Conservation (phyloP, 768 basidiomycete genomes). For the Favolaschia claudopus region DNA sequence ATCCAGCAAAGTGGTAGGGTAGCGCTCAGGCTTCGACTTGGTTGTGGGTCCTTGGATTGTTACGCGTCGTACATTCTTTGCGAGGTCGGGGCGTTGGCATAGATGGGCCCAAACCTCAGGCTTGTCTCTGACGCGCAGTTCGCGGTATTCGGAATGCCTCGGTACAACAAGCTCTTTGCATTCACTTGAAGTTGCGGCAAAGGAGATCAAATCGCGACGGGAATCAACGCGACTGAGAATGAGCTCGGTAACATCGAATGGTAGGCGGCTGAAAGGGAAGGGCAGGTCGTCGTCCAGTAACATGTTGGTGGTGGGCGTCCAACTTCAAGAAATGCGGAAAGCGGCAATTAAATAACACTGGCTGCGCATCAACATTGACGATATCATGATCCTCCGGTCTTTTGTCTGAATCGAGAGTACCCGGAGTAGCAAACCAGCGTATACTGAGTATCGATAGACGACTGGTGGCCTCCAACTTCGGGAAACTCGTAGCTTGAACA, state of each 20-base stretch:
- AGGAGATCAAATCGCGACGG: conserved; percentile 16
- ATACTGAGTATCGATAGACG: too few relatives aligned
- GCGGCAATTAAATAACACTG: not conserved
- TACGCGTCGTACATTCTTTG: conserved; percentile 29
- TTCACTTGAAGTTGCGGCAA: conserved; percentile 11
- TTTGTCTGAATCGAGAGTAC: too few relatives aligned
- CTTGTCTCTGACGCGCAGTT: conserved; percentile 21
- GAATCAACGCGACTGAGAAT: conserved; percentile 6
- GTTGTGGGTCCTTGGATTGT: not conserved
- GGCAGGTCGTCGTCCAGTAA: not conserved
- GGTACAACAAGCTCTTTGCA: conserved; percentile 32
- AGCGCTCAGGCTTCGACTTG: conserved; percentile 7
- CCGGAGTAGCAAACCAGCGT: too few relatives aligned
- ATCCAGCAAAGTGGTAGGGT: conserved; percentile 8
- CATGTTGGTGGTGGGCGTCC: not conserved
- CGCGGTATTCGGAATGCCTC: conserved; percentile 34
- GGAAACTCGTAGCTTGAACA: too few relatives aligned
- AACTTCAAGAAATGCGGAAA: not conserved
- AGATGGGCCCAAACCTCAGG: conserved; percentile 35
- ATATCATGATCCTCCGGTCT: too few relatives aligned
- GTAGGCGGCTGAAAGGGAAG: conserved; percentile 5
- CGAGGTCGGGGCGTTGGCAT: conserved; percentile 30
- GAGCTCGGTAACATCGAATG: conserved; percentile 17
- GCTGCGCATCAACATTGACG: too few relatives aligned
- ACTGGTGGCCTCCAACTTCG: too few relatives aligned